Evolutionary conservation across 768 basidiomycete genomes (phyloP), one percentile per base, ranked within the genome.

Genomic region (Leucogyrophana mollusca): DNA sequence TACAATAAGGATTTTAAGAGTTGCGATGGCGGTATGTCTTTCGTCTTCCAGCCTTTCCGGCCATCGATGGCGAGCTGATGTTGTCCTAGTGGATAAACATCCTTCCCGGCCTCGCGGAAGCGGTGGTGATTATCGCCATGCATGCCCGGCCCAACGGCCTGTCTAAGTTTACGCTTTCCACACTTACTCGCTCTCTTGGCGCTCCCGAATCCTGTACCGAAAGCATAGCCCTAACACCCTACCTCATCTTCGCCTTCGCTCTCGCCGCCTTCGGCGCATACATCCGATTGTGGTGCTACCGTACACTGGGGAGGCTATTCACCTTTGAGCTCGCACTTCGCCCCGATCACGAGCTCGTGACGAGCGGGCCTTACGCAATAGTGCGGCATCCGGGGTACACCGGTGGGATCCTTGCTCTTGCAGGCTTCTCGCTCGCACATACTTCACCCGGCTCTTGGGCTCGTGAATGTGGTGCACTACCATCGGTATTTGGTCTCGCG

Each of bases 311-410:
- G 18, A 34, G 57, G 5, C 47, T 68, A 40, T 73, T 71, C 59
- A 75, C 72, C 6, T 73, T 72, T 49, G 65, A 72, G 39, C 55
- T 73, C 41, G 55, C 60, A n/a, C 62, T 73, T 22, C 62, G 58
- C 9, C 56, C 59, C 8, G 38, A 60, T 17, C 73, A 75, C 50
- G 53, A 45, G 41, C 61, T 75, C 20, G 53, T 75, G 38, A 72
- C 67, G 3, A 48, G 52, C 8, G 72, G 72, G 0, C 73, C 72
- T 6, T 75, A 75, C 50, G 47, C 60, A 21, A 38, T 59, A 33
- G 70, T 73, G n/a, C 68, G 71, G 16, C 72, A 74, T 46, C 73
- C 73, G 13, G 40, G 48, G 20, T 51, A 51, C n/a, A n/a, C 34
- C 6, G 47, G 39, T 22, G 46, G 14, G 4, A 38, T 46, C 34